phyloP scores from a whole-genome alignment of 306 rosid genomes.

The apple (Malus domestica) region DNA sequence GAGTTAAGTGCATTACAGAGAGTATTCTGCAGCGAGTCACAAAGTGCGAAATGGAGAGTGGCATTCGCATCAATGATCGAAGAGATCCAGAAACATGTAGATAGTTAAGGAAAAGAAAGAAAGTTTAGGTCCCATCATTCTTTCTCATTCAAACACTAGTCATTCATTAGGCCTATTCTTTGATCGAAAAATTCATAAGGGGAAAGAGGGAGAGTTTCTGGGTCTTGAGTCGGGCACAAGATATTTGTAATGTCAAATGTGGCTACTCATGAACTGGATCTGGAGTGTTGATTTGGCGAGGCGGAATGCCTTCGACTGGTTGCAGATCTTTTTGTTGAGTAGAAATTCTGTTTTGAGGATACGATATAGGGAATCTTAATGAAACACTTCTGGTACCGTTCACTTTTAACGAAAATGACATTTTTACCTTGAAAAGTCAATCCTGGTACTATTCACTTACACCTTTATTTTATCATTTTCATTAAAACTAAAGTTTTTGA shows the following conservation, averaged over 20 bases:
- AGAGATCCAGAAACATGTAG: conserved; percentile 43
- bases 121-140: conserved; percentile 34
- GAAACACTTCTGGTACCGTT: too few species aligned
- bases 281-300: not conserved
- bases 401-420: too few species aligned
- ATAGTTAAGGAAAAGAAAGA: conserved; percentile 26
- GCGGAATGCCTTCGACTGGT: not conserved
- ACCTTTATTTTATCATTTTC: too few species aligned
- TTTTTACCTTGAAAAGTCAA: too few species aligned
- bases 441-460: too few species aligned
- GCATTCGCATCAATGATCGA: conserved; percentile 40
- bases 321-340: not conserved
- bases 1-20: conserved; percentile 49
- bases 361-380: not conserved
- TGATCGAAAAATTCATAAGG: conserved; percentile 16
- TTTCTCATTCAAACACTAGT: conserved; percentile 28
- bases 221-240: conserved; percentile 15
- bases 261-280: conserved; percentile 3
- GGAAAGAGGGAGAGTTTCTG: not conserved
- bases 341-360: not conserved
- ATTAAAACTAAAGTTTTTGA: too few species aligned
- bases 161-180: conserved; percentile 50
- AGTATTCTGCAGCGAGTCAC: conserved; percentile 37
- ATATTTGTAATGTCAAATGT: not conserved
- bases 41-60: conserved; percentile 32